Percentiles rank a stretch among this genome's conserved stretches.
These are phyloP conservation scores for Seiridium unicorne DNA, from an alignment of 2,329 filamentous ascomycete species.

Conservation along the genomic window DNA sequence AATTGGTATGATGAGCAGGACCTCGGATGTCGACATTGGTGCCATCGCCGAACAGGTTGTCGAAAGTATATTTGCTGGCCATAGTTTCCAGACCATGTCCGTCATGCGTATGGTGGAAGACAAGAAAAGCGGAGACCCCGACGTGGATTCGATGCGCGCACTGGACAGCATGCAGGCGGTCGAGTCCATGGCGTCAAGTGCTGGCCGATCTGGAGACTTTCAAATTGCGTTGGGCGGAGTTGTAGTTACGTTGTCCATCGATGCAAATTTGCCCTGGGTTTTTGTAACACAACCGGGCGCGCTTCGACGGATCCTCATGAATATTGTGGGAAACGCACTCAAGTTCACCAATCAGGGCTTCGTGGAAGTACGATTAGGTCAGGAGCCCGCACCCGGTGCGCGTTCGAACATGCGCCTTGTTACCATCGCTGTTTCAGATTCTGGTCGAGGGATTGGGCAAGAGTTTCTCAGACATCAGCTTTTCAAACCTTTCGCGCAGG, in stretches of 20 bases:
- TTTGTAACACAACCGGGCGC: conserved; percentile 55
- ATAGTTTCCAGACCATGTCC: conserved; percentile 27
- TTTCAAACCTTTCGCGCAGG: conserved; percentile 65
- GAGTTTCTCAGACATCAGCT: conserved; percentile 60
- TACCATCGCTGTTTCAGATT: conserved; percentile 41
- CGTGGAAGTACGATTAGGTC: conserved; percentile 21
- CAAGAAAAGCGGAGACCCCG: neutral
- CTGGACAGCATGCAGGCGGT: neutral
- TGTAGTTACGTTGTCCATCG: conserved; percentile 50
- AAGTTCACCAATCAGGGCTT: conserved; percentile 51
- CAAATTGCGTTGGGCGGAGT: conserved; percentile 20
- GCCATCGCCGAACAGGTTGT: conserved; percentile 43
- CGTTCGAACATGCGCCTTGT: conserved; percentile 10
- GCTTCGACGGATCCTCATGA: conserved; percentile 56
- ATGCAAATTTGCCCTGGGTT: conserved; percentile 44
- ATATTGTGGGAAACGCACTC: conserved; percentile 60
- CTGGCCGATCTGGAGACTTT: neutral
- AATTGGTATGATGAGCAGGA: conserved; percentile 20
- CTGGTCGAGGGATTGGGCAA: conserved; percentile 63
- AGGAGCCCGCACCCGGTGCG: neutral
- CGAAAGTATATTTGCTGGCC: conserved; percentile 45
- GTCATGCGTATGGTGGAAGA: neutral
- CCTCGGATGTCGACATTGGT: conserved; percentile 32
- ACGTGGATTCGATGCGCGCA: neutral
- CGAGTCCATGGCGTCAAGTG: neutral